phyloP scores from a whole-genome alignment of 2,329 filamentous ascomycete genomes.

The Trichophyton simii region DNA sequence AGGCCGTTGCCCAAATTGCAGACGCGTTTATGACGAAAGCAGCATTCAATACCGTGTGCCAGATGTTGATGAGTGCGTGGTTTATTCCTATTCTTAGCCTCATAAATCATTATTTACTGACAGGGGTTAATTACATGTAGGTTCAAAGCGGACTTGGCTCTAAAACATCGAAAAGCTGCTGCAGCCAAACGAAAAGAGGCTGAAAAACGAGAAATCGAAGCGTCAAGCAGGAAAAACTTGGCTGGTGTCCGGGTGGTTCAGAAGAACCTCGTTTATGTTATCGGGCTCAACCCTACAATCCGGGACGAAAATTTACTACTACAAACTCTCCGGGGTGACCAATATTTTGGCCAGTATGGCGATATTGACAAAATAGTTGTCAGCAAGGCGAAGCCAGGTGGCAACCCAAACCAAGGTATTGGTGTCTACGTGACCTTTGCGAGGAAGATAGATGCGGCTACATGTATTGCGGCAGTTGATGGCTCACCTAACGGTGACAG shows the following conservation, averaged over 20 bases:
- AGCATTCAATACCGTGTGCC: conserved; percentile 96
- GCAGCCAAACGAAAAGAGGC: conserved; percentile 84
- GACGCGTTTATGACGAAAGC: conserved; percentile 89
- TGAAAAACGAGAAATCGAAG: conserved; percentile 92
- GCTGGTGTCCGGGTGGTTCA: conserved; percentile 92
- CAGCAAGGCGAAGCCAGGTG: conserved; percentile 76
- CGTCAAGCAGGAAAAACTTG: conserved; percentile 87
- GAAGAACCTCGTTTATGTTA: conserved; percentile 97
- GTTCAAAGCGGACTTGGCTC: conserved; percentile 39
- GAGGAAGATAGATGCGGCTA: conserved; percentile 74
- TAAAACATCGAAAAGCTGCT: conserved; percentile 84
- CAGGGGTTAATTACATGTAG: conserved; percentile 19
- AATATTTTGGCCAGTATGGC: conserved; percentile 97
- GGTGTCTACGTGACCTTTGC: conserved; percentile 99
- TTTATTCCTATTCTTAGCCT: conserved; percentile 7
- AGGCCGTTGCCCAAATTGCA: conserved; percentile 90
- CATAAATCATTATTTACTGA: not conserved
- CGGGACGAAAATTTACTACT: conserved; percentile 77
- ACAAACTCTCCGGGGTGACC: conserved; percentile 73
- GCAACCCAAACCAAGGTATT: conserved; percentile 63
- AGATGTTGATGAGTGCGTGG: conserved; percentile 78
- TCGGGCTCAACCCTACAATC: conserved; percentile 80
- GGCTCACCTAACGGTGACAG: conserved; percentile 84
- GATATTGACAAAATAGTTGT: conserved; percentile 98
- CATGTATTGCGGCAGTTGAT: conserved; percentile 84